Conservation (phyloP, 352 stramenopile genomes). For the Pythium coloratum region DNA sequence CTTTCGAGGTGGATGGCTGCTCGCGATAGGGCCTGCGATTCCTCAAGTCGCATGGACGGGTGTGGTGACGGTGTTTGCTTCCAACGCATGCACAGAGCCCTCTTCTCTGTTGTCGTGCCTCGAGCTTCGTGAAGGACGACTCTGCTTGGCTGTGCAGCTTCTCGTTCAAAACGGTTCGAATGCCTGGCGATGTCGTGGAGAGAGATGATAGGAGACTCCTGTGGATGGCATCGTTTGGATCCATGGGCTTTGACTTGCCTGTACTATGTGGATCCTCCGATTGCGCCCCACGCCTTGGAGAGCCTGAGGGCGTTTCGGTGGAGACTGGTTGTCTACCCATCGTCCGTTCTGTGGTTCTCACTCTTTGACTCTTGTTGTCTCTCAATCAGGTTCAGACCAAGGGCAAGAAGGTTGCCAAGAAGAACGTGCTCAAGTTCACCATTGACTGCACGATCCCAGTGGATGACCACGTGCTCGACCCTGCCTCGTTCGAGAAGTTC, state of each 20-base stretch:
- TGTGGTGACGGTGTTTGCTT: conserved; percentile 21
- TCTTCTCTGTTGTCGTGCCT: conserved; percentile 44
- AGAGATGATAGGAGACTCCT: conserved; percentile 1
- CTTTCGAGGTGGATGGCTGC: not conserved
- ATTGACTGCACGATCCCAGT: conserved; percentile 96
- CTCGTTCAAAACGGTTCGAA: not conserved
- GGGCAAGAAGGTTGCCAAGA: conserved; percentile 90
- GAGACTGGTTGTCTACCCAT: not conserved
- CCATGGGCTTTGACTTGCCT: not conserved
- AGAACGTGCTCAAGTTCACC: conserved; percentile 91
- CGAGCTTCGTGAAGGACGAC: conserved; percentile 13
- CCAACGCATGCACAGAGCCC: conserved; percentile 28
- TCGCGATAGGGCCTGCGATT: conserved; percentile 25
- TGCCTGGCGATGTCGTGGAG: not conserved
- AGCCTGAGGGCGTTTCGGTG: not conserved
- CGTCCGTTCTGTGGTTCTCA: not conserved
- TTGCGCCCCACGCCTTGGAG: not conserved
- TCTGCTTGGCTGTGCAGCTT: not conserved
- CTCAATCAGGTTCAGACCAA: conserved; percentile 43
- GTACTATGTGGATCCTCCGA: not conserved
- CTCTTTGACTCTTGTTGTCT: conserved; percentile 27
- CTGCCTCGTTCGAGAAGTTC: conserved; percentile 99
- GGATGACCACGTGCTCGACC: conserved; percentile 99
- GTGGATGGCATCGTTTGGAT: not conserved
- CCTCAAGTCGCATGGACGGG: conserved; percentile 26